Evolutionary conservation across 768 basidiomycete genomes (phyloP).

Genomic region (Russula virescens): DNA sequence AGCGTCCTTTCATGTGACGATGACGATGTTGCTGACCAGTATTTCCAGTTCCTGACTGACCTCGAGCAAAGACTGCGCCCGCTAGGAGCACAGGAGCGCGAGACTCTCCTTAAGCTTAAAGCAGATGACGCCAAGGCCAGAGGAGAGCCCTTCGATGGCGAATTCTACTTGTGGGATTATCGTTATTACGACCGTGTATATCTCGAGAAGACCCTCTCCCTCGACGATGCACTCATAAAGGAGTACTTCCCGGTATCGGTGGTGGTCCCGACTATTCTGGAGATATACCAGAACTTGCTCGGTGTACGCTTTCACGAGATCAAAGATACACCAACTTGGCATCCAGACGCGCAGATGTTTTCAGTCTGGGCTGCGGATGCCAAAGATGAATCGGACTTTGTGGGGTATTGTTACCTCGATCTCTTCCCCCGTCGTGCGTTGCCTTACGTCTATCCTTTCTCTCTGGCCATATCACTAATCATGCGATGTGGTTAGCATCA

Average conservation of each 20-base stretch:
- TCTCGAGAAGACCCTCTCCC: slow-evolving; percentile 57
- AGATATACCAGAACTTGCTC: slow-evolving; percentile 79
- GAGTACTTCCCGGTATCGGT: slow-evolving; percentile 85
- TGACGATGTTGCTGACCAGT: neutral
- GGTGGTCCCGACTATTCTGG: slow-evolving; percentile 76
- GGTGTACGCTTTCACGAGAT: slow-evolving; percentile 59
- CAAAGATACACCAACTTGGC: slow-evolving; percentile 64
- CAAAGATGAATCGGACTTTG: slow-evolving; percentile 61
- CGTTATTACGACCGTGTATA: slow-evolving; percentile 64
- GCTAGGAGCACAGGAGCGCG: slow-evolving; percentile 61
- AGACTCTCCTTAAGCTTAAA: slow-evolving; percentile 66
- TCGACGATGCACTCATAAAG: slow-evolving; percentile 77
- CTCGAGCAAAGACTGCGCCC: slow-evolving; percentile 69
- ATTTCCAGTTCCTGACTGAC: slow-evolving; percentile 64
- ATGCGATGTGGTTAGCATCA: slow-evolving; percentile 38
- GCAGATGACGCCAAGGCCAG: slow-evolving; percentile 60
- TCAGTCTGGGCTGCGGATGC: slow-evolving; percentile 80
- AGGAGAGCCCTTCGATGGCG: slow-evolving; percentile 58
- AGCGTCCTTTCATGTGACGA: neutral
- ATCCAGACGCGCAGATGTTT: slow-evolving; percentile 83
- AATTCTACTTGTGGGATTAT: slow-evolving; percentile 85
- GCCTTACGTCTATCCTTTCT: slow-evolving; percentile 5
- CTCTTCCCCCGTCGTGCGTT: slow-evolving; percentile 72
- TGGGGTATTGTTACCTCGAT: slow-evolving; percentile 86
- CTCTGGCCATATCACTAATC: neutral